Conservation (phyloP, 78 protist species). For the Salpingoeca rosetta region DNA sequence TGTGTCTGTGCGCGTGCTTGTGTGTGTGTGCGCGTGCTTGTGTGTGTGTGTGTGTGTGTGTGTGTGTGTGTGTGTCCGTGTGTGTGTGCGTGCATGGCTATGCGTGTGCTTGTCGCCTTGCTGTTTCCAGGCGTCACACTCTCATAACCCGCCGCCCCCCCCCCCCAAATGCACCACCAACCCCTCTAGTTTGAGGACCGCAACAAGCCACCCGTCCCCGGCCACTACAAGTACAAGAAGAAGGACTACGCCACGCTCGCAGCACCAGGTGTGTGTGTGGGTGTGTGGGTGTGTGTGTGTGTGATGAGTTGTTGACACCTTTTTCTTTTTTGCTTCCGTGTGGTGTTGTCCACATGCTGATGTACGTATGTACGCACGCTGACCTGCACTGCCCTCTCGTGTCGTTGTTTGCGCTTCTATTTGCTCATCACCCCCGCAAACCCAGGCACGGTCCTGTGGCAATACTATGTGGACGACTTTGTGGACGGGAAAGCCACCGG, state of each 20-base stretch:
- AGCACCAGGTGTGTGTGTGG: not conserved
- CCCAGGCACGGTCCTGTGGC: not conserved
- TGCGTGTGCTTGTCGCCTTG: too few species aligned
- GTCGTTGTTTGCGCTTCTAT: not conserved
- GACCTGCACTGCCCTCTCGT: not conserved
- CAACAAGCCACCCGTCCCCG: too few species aligned
- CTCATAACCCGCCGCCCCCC: too few species aligned
- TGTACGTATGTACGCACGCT: not conserved
- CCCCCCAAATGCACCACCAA: too few species aligned
- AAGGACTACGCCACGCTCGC: too few species aligned
- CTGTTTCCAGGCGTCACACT: too few species aligned
- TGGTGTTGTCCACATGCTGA: too few species aligned
- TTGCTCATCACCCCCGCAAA: not conserved
- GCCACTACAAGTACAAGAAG: too few species aligned
- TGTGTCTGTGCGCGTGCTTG: not conserved
- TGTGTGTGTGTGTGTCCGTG: not conserved
- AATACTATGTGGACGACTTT: not conserved
- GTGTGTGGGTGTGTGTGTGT: not conserved
- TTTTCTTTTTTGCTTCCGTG: too few species aligned
- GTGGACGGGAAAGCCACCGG: not conserved
- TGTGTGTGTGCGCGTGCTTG: not conserved
- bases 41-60: too few species aligned
- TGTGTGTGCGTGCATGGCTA: not conserved
- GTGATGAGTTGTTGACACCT: not conserved
- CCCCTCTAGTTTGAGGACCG: too few species aligned